Percentiles rank a stretch among this genome's conserved stretches.
Conservation (phyloP, 2,329 filamentous ascomycete genomes). For the Talaromyces sp. region DNA sequence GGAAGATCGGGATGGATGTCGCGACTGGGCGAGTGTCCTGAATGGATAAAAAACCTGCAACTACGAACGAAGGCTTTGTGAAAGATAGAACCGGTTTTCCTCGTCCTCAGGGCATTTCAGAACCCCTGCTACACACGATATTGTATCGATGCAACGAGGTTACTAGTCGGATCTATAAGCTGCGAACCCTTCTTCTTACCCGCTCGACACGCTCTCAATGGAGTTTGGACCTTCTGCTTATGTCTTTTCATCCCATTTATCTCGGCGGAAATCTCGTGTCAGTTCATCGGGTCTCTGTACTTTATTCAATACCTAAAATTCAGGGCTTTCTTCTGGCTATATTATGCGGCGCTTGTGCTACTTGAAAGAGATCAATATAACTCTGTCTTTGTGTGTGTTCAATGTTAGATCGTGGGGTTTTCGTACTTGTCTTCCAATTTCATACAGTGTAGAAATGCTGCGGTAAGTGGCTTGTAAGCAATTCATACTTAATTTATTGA, state of each 20-base stretch:
- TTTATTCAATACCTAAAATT: constrained; percentile 1
- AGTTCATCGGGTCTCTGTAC: neutral
- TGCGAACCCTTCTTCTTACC: neutral
- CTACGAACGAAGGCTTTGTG: neutral
- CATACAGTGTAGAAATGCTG: neutral
- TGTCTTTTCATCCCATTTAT: neutral
- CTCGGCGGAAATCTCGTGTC: neutral
- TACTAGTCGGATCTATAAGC: neutral
- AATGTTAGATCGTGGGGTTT: too few species aligned
- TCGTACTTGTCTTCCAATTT: neutral
- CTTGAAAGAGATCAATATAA: constrained; percentile 7
- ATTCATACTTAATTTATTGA: too few species aligned
- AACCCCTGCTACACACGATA: neutral
- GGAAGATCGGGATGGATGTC: neutral
- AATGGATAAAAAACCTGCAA: neutral
- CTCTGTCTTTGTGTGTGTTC: neutral
- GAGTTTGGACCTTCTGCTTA: neutral
- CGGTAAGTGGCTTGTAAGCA: too few species aligned
- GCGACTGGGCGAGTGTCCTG: too few species aligned
- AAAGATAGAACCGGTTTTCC: neutral
- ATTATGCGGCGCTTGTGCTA: constrained; percentile 1
- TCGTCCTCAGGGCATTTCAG: neutral
- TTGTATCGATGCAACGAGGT: neutral
- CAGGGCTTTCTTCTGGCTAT: neutral
- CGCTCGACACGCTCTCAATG: neutral